These are phyloP conservation scores for Cephaloascus albidus DNA, from an alignment of 805 yeast species.

Conservation along the genomic window DNA sequence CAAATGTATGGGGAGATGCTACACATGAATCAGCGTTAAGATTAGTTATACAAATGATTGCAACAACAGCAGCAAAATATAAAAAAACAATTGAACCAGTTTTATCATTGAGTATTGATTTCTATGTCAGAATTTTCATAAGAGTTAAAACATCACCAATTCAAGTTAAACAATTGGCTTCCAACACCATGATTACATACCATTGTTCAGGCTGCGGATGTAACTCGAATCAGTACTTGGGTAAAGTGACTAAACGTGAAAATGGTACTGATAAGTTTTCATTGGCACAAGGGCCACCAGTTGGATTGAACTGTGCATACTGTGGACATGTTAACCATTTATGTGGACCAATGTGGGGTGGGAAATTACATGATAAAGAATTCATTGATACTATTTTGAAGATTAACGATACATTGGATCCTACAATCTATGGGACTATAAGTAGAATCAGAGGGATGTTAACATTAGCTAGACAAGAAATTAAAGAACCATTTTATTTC, in stretches of 20 bases:
- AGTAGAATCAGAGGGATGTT: slow-evolving; percentile 90
- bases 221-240: slow-evolving; percentile 62
- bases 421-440: slow-evolving; percentile 61
- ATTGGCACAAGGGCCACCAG: slow-evolving; percentile 55
- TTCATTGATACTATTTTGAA: slow-evolving; percentile 59
- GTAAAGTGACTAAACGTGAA: slow-evolving; percentile 36
- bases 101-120: slow-evolving; percentile 80
- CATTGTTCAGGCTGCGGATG: slow-evolving; percentile 87
- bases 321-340: slow-evolving; percentile 68
- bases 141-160: slow-evolving; percentile 71
- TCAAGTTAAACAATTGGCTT: slow-evolving; percentile 69
- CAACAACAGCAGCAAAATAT: slow-evolving; percentile 81
- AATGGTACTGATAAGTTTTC: slow-evolving; percentile 39
- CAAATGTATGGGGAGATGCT: slow-evolving; percentile 74
- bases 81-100: slow-evolving; percentile 84
- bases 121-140: slow-evolving; percentile 81
- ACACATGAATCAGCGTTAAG: slow-evolving; percentile 92
- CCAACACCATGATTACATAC: slow-evolving; percentile 68
- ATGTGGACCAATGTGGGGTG: slow-evolving; percentile 97
- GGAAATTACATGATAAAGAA: slow-evolving; percentile 57
- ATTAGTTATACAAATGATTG: slow-evolving; percentile 67
- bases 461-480: slow-evolving; percentile 69
- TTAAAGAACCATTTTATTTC: slow-evolving; percentile 68
- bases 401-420: slow-evolving; percentile 40
- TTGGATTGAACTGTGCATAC: slow-evolving; percentile 52